These are phyloP conservation scores for Aegilops tauschii DNA, from an alignment of 176 grass and related monocot genomes.

Conservation along the genomic window DNA sequence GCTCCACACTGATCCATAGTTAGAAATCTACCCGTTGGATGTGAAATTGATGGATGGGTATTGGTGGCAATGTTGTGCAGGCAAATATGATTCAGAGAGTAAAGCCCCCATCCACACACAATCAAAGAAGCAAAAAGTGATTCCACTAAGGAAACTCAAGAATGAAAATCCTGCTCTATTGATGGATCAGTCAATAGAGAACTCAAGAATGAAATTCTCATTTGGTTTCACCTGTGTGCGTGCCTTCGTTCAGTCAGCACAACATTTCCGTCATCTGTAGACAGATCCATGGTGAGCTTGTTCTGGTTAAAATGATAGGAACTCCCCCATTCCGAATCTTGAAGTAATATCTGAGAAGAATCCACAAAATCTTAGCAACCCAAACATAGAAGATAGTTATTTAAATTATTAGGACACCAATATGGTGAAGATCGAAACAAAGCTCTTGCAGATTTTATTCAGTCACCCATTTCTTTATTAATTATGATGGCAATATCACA, in stretches of 20 bases:
- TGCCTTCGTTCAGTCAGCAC: slow-evolving; percentile 19
- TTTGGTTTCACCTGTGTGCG: slow-evolving; percentile 41
- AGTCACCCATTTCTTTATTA: not conserved
- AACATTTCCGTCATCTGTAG: slow-evolving; percentile 36
- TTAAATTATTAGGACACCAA: not conserved
- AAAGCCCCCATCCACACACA: not conserved
- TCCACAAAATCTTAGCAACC: no score
- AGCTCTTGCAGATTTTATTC: not conserved
- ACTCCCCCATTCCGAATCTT: not conserved
- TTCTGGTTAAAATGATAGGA: slow-evolving; percentile 1
- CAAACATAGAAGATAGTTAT: no score
- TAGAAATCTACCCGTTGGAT: no score
- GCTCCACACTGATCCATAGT: no score
- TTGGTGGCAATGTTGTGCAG: slow-evolving; percentile 53
- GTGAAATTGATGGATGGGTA: not conserved
- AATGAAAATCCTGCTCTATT: not conserved
- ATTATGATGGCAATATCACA: not conserved
- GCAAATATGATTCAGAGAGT: slow-evolving; percentile 79
- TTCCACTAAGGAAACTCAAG: not conserved
- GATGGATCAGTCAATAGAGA: no score
- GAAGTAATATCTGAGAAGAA: not conserved
- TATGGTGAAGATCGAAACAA: not conserved
- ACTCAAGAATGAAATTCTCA: no score
- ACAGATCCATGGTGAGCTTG: slow-evolving; percentile 72
- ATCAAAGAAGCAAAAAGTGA: not conserved